A percentile compares a stretch with the other conserved stretches of the same genome.
phyloP scores from a whole-genome alignment of 2,329 filamentous ascomycete species.

The Pestalotiopsis sp. region DNA sequence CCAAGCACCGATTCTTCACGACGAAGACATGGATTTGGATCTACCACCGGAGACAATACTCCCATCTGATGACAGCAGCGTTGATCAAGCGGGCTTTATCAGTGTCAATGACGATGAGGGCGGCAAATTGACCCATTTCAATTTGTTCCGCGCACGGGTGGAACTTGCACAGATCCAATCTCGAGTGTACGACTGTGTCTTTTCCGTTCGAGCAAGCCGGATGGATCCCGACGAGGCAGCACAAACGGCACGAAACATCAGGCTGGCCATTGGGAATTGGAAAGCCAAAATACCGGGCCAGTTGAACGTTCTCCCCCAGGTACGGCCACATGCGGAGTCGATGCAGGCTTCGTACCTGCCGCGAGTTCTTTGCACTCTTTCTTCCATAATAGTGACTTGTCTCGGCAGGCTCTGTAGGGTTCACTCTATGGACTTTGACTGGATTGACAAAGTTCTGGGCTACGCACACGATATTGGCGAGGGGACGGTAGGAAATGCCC shows the following conservation, averaged over 20 bases:
- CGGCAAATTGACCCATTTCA: not conserved
- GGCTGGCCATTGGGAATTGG: not conserved
- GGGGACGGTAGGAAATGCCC: not conserved
- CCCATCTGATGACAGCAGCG: not conserved
- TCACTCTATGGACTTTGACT: not conserved
- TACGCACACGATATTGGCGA: not conserved
- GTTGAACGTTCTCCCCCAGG: not conserved
- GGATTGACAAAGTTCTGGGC: not conserved
- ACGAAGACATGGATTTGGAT: not conserved
- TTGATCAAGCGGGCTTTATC: not conserved
- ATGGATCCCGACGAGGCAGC: not conserved
- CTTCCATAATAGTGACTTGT: not conserved
- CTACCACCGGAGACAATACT: not conserved
- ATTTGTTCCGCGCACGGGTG: not conserved
- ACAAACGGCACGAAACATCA: not conserved
- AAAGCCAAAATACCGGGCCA: not conserved
- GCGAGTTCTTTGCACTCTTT: not conserved
- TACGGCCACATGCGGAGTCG: not conserved
- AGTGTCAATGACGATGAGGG: not conserved
- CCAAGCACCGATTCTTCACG: not conserved
- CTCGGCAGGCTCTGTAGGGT: not conserved
- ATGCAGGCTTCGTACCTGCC: not conserved
- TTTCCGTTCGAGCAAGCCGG: not conserved
- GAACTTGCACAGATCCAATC: not conserved
- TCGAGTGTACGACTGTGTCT: not conserved